Base-by-base conservation (phyloP, 495 filamentous ascomycete genomes). In the Coniosporium apollinis region DNA sequence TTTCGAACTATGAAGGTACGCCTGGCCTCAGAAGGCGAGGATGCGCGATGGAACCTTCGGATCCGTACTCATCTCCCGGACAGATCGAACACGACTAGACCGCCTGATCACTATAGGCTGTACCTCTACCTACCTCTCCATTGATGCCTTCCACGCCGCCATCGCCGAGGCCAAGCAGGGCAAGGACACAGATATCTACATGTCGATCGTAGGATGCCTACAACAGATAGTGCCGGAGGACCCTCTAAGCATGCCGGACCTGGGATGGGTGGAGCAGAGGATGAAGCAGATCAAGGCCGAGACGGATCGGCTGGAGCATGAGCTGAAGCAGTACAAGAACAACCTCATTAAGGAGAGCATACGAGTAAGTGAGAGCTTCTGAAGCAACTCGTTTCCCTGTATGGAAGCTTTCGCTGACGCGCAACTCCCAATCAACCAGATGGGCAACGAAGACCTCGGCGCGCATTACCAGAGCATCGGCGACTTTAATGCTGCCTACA, bases 341-440 rank as follows among this genome's bases (percentile, higher is more conserved):
- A 97, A 96, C 43, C 56, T 96, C 22, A 83, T 97, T 43, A 94
- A 94, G 53, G 89, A 97, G 57, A 94, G 86, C 57, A 94, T 96
- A 42, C 61, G 91, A 48, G 84, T 91, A 66, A 37, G 74, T 44
- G 33, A 28, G 30, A 20, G 34, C 36, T 33, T n/a, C n/a, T n/a
- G n/a, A 19, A 24, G 13, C n/a, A 37, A 36, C 6, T 25, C 15
- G 11, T 2, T 5, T 15, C 6, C 31, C 6, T 26, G 30, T 32
- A 32, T 9, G 17, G 10, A 1, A 32, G 9, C 17, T 19, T 16
- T 32, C 30, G 10, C 9, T 17, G 30, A 16, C 11, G 30, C 9
- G 30, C 1, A 17, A 32, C 9, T 32, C 9, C 18, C n/a, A 32
- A 9, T 26, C 24, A 26, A n/a, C n/a, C n/a, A 84, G 76, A 81